Conservation (phyloP, 768 basidiomycete genomes). For the Stropharia rugosoannulata region DNA sequence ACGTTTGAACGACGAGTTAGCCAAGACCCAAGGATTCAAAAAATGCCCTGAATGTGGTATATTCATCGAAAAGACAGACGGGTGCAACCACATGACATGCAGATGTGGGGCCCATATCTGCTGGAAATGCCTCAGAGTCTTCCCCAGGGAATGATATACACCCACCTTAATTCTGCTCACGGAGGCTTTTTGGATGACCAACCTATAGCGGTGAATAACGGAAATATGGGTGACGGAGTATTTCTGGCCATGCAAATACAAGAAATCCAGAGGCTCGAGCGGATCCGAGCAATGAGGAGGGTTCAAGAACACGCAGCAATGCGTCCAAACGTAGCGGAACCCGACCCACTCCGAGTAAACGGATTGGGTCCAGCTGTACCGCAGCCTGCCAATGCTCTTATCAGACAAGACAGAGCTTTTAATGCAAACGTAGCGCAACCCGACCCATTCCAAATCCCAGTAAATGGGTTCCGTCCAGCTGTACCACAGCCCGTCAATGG, state of each 20-base stretch:
- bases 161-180: conserved; percentile 33
- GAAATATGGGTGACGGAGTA: background rate
- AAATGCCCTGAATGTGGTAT: conserved; percentile 45
- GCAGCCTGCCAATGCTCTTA: too few species aligned
- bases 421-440: too few species aligned
- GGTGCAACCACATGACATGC: conserved; percentile 58
- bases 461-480: too few species aligned
- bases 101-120: conserved; percentile 52
- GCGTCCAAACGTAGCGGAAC: background rate
- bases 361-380: too few species aligned
- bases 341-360: background rate
- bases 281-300: background rate
- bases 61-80: conserved; percentile 48
- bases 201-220: conserved; percentile 3
- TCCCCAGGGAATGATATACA: conserved; percentile 25
- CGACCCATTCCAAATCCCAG: too few species aligned
- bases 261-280: conserved; percentile 11
- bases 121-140: conserved; percentile 51
- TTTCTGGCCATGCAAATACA: conserved; percentile 10
- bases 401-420: too few species aligned
- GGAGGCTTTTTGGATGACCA: conserved; percentile 13
- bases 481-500: too few species aligned
- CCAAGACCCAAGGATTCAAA: conserved; percentile 35
- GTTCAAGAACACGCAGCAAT: too few species aligned
- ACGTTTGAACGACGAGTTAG: conserved; percentile 39